Conservation (phyloP, 805 yeast species). For the Wickerhamomyces canadensis region DNA sequence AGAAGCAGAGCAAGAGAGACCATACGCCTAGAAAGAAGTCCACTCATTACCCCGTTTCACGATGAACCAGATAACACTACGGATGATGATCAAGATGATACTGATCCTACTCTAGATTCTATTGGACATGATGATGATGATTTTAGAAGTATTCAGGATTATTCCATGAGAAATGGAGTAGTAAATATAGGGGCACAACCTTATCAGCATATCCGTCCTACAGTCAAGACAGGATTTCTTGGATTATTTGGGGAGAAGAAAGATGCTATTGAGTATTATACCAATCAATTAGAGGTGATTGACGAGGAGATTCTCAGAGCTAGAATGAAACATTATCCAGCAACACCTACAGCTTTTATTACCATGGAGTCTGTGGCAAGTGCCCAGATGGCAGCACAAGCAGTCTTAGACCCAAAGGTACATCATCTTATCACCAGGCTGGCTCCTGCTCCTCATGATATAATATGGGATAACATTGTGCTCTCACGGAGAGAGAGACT, state of each 20-base stretch:
- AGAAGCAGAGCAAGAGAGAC: slow-evolving; percentile 20
- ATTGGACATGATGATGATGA: slow-evolving; percentile 12
- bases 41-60: slow-evolving; percentile 9
- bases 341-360: slow-evolving; percentile 88
- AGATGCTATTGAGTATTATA: slow-evolving; percentile 77
- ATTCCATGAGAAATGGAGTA: slow-evolving; percentile 14
- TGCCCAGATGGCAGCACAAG: slow-evolving; percentile 96
- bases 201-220: slow-evolving; percentile 49
- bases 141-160: slow-evolving; percentile 18
- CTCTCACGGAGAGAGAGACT: slow-evolving; percentile 70
- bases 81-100: slow-evolving; percentile 9
- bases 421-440: slow-evolving; percentile 73
- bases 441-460: slow-evolving; percentile 96
- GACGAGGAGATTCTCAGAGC: slow-evolving; percentile 68
- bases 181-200: slow-evolving; percentile 14
- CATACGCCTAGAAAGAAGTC: slow-evolving; percentile 16
- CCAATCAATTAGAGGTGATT: slow-evolving; percentile 58
- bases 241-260: slow-evolving; percentile 65
- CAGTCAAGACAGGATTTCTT: slow-evolving; percentile 48
- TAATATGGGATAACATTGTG: slow-evolving; percentile 88
- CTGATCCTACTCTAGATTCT: slow-evolving; percentile 6
- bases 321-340: slow-evolving; percentile 62
- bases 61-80: slow-evolving; percentile 9
- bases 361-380: slow-evolving; percentile 94
- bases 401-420: slow-evolving; percentile 86